Percentiles rank a stretch among this genome's conserved stretches.
Conservation (phyloP, 2,329 filamentous ascomycete genomes). For the Beauveria pseudobassiana region DNA sequence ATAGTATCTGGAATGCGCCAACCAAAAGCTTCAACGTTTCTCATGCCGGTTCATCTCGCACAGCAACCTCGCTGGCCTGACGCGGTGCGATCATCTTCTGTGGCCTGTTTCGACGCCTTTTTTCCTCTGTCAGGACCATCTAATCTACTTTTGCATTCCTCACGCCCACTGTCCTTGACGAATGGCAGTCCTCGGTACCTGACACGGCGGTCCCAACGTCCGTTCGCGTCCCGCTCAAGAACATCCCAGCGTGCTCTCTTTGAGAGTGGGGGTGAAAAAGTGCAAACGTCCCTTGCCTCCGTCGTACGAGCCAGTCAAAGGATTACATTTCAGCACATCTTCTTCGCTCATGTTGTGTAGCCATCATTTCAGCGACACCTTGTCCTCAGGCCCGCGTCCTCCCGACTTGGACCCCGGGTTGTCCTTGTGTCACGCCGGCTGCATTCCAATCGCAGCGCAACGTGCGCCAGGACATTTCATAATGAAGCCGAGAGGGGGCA, state of each 20-base stretch:
- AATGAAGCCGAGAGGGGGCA: no score
- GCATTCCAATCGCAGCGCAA: constrained; percentile 1
- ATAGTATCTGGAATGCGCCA: background rate
- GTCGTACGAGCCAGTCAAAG: background rate
- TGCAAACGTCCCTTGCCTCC: background rate
- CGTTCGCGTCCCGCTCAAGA: background rate
- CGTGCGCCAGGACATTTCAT: background rate
- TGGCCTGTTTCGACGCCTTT: background rate
- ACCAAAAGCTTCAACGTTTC: background rate
- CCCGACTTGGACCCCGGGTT: background rate
- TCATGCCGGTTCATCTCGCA: background rate
- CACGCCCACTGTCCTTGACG: background rate
- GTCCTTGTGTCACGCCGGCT: background rate
- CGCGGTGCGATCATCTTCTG: background rate
- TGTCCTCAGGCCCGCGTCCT: background rate
- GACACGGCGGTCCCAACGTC: background rate
- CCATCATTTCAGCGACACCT: background rate
- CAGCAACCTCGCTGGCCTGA: background rate
- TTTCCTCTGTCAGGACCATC: background rate
- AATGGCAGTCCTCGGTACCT: background rate
- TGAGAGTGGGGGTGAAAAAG: background rate
- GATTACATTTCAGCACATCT: no score
- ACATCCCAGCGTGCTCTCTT: background rate
- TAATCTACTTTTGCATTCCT: constrained; percentile 3
- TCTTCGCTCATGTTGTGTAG: no score